phyloP scores from a whole-genome alignment of 192 early-diverging fungal species.

The Rhizophagus clarus region DNA sequence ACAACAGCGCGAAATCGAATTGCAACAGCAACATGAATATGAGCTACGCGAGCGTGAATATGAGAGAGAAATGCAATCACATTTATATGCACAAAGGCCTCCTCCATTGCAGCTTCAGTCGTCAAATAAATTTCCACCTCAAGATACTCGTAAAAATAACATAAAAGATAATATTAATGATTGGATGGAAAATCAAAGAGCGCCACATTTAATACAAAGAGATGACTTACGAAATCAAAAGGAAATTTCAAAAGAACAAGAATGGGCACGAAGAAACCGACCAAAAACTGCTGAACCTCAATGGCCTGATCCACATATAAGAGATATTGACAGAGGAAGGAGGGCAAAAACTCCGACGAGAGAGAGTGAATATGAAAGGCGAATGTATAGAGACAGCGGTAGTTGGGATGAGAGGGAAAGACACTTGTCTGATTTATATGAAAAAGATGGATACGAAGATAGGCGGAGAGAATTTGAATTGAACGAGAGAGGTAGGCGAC shows the following conservation, averaged over 20 bases:
- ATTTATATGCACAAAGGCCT: not conserved
- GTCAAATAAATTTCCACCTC: not conserved
- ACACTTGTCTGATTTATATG: not conserved
- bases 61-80: slow-evolving; percentile 1
- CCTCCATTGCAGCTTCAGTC: slow-evolving; percentile 2
- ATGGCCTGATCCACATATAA: not conserved
- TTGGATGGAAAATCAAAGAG: slow-evolving; percentile 17
- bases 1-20: not conserved
- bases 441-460: not conserved
- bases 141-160: not conserved
- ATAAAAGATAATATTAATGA: slow-evolving; percentile 15
- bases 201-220: not conserved
- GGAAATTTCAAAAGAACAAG: not conserved
- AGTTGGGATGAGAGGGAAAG: not conserved
- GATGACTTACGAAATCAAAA: not conserved
- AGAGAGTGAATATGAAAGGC: not conserved
- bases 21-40: not conserved
- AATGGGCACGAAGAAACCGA: not conserved
- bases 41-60: slow-evolving; percentile 9
- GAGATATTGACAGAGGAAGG: not conserved
- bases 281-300: not conserved
- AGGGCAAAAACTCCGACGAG: not conserved
- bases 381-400: slow-evolving; percentile 1
- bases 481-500: slow-evolving; percentile 3
- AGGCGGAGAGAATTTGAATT: not conserved